A percentile compares a stretch with the other conserved stretches of the same genome.
These are phyloP conservation scores for Cladophialophora yegresii DNA, from an alignment of 2,329 filamentous ascomycete genomes.

Conservation along the genomic window DNA sequence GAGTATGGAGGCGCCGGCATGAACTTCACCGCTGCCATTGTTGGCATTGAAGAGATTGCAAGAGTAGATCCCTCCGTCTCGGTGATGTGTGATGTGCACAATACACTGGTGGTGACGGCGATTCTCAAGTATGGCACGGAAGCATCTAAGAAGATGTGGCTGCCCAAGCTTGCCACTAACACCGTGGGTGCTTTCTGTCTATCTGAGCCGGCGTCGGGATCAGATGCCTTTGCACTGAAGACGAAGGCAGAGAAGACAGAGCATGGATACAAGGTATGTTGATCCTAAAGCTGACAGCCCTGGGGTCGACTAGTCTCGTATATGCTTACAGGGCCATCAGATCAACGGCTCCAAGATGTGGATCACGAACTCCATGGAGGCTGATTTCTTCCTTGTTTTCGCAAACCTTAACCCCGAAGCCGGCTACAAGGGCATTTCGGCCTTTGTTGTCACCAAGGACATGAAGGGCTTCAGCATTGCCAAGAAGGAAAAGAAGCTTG, in stretches of 20 bases:
- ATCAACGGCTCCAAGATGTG: constrained; percentile 97
- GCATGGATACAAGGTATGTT: constrained; percentile 63
- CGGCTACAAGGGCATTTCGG: constrained; percentile 95
- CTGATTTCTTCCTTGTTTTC: constrained; percentile 95
- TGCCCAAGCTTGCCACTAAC: constrained; percentile 85
- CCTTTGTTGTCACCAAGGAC: constrained; percentile 90
- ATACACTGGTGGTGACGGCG: constrained; percentile 94
- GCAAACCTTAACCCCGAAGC: constrained; percentile 90
- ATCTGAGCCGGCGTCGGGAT: constrained; percentile 88
- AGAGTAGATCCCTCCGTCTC: constrained; percentile 92
- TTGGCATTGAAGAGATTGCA: constrained; percentile 95
- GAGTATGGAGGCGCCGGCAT: constrained; percentile 95
- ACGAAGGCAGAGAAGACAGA: constrained; percentile 85
- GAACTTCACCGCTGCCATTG: constrained; percentile 97
- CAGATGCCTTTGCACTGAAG: constrained; percentile 91
- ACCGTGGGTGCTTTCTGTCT: constrained; percentile 91
- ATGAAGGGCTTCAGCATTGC: constrained; percentile 88
- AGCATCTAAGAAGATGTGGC: constrained; percentile 77
- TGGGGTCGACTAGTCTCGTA: background rate
- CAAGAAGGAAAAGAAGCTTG: constrained; percentile 99
- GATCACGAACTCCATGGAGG: constrained; percentile 97
- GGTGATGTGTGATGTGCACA: constrained; percentile 95
- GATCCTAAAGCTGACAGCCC: background rate
- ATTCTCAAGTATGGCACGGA: constrained; percentile 80
- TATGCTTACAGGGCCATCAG: constrained; percentile 43